Conservation (phyloP, 148 eudicot genomes). For the Selenicereus undatus region DNA sequence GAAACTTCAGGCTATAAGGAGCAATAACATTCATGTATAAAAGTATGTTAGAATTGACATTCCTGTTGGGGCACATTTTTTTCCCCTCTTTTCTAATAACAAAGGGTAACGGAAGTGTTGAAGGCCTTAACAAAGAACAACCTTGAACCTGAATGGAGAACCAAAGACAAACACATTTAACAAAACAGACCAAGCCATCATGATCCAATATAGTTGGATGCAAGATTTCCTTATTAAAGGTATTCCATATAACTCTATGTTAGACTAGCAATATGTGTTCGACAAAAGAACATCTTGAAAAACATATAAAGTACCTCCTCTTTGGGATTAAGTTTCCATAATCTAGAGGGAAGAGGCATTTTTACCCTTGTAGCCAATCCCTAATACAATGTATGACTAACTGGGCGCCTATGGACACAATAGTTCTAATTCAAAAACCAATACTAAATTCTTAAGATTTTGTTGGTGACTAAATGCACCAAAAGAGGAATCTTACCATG, state of each 20-base stretch:
- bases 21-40: neutral
- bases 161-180: no score
- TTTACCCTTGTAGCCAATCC: constrained; percentile 71
- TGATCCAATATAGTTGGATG: no score
- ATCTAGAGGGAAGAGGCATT: constrained; percentile 56
- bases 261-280: neutral
- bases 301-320: constrained; percentile 49
- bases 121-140: no score
- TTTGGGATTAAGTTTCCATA: constrained; percentile 37
- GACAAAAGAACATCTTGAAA: neutral
- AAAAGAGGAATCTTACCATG: constrained; percentile 53
- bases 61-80: neutral
- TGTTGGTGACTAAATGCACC: neutral
- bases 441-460: neutral
- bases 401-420: constrained; percentile 56
- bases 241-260: neutral
- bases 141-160: no score
- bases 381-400: constrained; percentile 71
- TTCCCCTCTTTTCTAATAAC: neutral
- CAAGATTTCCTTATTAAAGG: no score
- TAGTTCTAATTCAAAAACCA: neutral
- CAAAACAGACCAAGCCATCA: no score
- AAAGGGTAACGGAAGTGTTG: neutral
- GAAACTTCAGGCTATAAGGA: constrained; percentile 57
- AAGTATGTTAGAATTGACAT: neutral